Conservation (phyloP, 179 eudicot species). For the Silene noctiflora region DNA sequence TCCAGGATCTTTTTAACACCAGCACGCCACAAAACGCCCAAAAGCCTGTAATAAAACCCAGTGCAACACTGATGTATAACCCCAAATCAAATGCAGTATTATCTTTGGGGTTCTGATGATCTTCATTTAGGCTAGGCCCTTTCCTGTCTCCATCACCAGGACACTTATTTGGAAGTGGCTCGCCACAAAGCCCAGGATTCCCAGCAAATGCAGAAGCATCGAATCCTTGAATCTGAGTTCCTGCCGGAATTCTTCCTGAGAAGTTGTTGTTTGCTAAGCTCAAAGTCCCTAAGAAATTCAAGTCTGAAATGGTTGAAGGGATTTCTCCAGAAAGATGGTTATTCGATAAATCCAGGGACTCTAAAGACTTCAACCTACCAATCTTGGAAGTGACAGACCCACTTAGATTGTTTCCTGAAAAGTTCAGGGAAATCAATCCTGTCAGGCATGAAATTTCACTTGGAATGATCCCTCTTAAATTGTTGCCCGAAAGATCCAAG, state of each 20-base stretch:
- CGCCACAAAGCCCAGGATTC: constrained; percentile 32
- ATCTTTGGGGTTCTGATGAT: neutral
- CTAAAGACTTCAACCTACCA: constrained; percentile 18
- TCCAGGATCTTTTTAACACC: constrained; percentile 24
- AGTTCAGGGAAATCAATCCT: constrained; percentile 23
- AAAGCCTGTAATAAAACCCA: constrained; percentile 25
- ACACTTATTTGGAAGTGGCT: constrained; percentile 26
- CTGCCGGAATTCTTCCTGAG: constrained; percentile 28
- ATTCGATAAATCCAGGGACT: constrained; percentile 25
- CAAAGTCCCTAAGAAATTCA: constrained; percentile 21
- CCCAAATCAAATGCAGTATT: constrained; percentile 10
- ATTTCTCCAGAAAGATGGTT: constrained; percentile 27
- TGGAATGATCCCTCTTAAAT: constrained; percentile 22
- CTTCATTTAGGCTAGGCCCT: neutral
- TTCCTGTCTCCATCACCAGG: constrained; percentile 2
- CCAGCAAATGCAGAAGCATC: constrained; percentile 20
- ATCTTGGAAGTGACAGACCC: constrained; percentile 28
- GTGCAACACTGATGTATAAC: constrained; percentile 18
- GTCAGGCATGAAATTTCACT: constrained; percentile 22
- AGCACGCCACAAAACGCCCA: constrained; percentile 21
- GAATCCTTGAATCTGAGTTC: constrained; percentile 32
- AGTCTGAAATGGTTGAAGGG: constrained; percentile 20
- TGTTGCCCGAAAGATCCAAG: constrained; percentile 31
- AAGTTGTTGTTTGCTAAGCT: constrained; percentile 26
- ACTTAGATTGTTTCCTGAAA: constrained; percentile 24